phyloP scores from a whole-genome alignment of 2,329 filamentous ascomycete genomes.

The Penicillium brasilianum region DNA sequence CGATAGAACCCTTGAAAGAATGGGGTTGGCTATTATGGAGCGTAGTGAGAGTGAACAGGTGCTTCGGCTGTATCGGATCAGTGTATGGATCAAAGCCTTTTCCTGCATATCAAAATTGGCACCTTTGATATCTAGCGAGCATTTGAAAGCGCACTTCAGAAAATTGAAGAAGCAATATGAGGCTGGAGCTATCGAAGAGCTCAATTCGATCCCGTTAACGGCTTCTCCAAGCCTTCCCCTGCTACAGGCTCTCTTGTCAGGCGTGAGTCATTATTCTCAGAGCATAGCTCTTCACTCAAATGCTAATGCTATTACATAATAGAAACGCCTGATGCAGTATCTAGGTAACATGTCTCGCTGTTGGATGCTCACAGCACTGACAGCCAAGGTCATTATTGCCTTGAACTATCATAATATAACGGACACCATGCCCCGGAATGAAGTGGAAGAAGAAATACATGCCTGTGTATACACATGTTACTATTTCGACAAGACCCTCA shows the following conservation, averaged over 20 bases:
- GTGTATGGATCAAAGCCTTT: conserved; percentile 30
- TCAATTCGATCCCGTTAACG: conserved; percentile 27
- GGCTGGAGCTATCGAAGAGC: conserved; percentile 22
- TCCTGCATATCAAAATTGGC: conserved; percentile 27
- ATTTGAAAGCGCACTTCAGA: conserved; percentile 25
- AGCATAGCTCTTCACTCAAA: too few species aligned
- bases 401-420: conserved; percentile 34
- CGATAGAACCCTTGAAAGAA: conserved; percentile 27
- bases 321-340: conserved; percentile 31
- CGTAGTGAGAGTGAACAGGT: conserved; percentile 26
- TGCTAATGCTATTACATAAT: neutral
- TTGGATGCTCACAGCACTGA: conserved; percentile 29
- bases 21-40: conserved; percentile 32
- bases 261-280: conserved; percentile 15
- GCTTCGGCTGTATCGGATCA: conserved; percentile 27
- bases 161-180: conserved; percentile 29
- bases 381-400: conserved; percentile 27
- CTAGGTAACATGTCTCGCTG: conserved; percentile 31
- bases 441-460: conserved; percentile 29
- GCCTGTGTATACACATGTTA: conserved; percentile 31
- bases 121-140: conserved; percentile 24
- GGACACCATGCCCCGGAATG: conserved; percentile 18
- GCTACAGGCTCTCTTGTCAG: conserved; percentile 30
- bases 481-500: conserved; percentile 31
- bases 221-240: conserved; percentile 28